Evolutionary conservation across 345 rosid genomes (phyloP), one percentile per base, ranked within the genome.

Genomic region (Salix arbutifolia): DNA sequence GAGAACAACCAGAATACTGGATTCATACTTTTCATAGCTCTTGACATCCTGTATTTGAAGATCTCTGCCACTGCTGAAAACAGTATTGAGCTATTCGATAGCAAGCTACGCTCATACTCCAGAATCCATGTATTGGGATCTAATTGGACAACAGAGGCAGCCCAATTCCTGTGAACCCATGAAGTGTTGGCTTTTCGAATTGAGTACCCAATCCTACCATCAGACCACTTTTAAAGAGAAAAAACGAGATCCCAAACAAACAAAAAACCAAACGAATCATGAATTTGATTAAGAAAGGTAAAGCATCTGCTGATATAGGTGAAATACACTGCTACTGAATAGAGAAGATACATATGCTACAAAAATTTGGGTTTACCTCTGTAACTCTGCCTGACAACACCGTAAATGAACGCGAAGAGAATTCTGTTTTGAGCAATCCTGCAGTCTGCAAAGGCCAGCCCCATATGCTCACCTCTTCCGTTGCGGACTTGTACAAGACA

Each of bases 371-470:
- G 17, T 46, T 74, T 85, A 92, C 98, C 92, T 93, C 92, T 5
- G 95, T 87, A 26, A 92, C 88, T 83, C 95, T 88, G 69, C 97
- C 99, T n/a, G 91, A 86, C 79, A 93, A 73, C 2, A 93, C 72
- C 1, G 88, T 89, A 70, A 90, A 83, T 1, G 90, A 89, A 23
- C 84, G 84, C 5, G 97, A 86, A 33, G 87, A 86, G 77, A 85
- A 76, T 23, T 91, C 90, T 16, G 91, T 70, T 31, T 80, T 37
- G 69, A 88, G 88, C 87, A 93, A 77, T 30, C 97, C 97, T 1
- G 94, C 91, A 0, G 95, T 90, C 61, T 91, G 99, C 81, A 96
- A 77, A 74, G 99, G 98, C 99, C 99, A 96, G 30, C 97, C 98
- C 99, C 99, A 92, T 58, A 93, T 80, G 80, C 88, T 88, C 38